Conservation (phyloP, 345 rosid species). For the Angophora floribunda region DNA sequence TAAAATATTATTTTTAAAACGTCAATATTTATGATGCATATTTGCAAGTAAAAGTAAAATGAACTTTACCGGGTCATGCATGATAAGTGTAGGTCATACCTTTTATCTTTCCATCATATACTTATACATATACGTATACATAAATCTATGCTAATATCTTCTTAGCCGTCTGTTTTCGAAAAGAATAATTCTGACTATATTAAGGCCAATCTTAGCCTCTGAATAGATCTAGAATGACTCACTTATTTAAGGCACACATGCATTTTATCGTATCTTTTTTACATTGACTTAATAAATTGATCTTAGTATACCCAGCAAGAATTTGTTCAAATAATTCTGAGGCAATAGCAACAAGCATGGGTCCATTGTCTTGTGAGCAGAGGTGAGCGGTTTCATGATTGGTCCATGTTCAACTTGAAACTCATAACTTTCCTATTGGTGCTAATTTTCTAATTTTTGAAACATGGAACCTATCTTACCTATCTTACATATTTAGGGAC, state of each 20-base stretch:
- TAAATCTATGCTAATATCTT: too few relatives aligned
- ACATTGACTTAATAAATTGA: neutral
- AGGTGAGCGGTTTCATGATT: too few relatives aligned
- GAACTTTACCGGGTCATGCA: neutral
- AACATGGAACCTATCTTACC: too few relatives aligned
- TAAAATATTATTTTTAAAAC: neutral
- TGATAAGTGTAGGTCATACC: neutral
- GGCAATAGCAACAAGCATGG: neutral
- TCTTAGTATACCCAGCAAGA: too few relatives aligned
- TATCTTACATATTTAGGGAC: too few relatives aligned
- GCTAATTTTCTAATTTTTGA: too few relatives aligned
- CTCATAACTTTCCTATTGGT: too few relatives aligned
- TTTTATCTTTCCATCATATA: neutral
- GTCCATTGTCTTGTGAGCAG: neutral
- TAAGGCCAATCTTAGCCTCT: neutral
- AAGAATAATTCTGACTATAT: too few relatives aligned
- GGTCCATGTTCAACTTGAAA: too few relatives aligned
- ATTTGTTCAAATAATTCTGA: neutral
- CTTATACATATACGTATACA: fast-evolving
- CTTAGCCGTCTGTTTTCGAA: too few relatives aligned
- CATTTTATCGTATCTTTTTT: neutral
- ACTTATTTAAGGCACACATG: neutral
- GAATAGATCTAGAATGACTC: neutral
- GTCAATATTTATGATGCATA: neutral
- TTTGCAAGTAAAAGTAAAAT: neutral